Percentiles rank a stretch among this genome's conserved stretches.
Conservation (phyloP, 2,329 filamentous ascomycete species). For the Fusarium sp. region DNA sequence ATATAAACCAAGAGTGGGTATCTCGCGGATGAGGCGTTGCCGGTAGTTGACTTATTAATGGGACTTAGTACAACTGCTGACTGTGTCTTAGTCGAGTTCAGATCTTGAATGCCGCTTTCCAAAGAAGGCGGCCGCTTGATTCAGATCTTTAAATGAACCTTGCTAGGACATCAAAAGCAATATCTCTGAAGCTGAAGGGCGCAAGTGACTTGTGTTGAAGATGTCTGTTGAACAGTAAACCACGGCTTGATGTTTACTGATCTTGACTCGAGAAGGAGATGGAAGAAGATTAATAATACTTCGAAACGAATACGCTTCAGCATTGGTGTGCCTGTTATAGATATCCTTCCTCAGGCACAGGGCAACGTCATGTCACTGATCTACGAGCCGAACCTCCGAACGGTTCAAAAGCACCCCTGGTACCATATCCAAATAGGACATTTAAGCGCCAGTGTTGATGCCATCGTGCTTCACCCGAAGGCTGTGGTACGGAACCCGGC, state of each 20-base stretch:
- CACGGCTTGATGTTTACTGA: background rate
- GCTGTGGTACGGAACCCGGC: slow-evolving; percentile 9
- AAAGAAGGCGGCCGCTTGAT: slow-evolving; percentile 1
- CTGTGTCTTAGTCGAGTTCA: slow-evolving; percentile 22
- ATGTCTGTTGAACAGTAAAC: background rate
- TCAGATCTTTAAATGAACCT: background rate
- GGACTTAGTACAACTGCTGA: slow-evolving; percentile 19
- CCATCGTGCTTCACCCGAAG: slow-evolving; percentile 11
- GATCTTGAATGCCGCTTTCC: slow-evolving; percentile 6
- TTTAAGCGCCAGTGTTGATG: slow-evolving; percentile 2
- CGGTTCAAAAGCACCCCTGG: slow-evolving; percentile 4
- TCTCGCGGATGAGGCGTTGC: background rate
- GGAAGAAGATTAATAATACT: slow-evolving; percentile 10
- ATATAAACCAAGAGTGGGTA: slow-evolving; percentile 1
- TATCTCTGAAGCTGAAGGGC: background rate
- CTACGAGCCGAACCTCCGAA: background rate
- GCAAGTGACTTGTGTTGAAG: background rate
- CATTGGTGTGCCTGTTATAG: background rate
- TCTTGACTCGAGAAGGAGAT: background rate
- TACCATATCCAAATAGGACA: slow-evolving; percentile 4
- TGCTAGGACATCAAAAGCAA: background rate
- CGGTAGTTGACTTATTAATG: slow-evolving; percentile 17
- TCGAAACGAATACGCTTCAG: background rate
- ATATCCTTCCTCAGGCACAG: background rate
- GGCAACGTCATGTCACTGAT: slow-evolving; percentile 1